Conservation (phyloP, 345 rosid genomes). For the Eucalyptus melliodora region DNA sequence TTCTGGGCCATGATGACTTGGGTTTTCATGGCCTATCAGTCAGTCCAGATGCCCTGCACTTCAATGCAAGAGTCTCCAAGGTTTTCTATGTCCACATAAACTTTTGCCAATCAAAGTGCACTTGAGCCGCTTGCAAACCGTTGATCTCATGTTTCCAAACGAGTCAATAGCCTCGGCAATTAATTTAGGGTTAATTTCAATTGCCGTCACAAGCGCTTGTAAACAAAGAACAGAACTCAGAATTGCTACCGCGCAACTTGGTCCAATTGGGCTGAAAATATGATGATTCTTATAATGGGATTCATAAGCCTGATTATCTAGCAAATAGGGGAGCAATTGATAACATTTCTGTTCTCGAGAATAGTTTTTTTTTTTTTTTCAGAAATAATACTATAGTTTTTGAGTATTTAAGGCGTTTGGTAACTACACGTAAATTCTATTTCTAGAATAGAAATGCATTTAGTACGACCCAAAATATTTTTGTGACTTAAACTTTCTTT, state of each 20-base stretch:
- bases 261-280: not conserved
- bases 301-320: not conserved
- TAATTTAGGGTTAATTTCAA: not conserved
- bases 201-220: not conserved
- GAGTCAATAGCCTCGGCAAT: not conserved
- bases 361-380: no score
- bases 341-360: rapidly evolving
- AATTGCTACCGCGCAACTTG: not conserved
- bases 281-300: not conserved
- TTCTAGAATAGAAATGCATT: rapidly evolving
- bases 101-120: not conserved
- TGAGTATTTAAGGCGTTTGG: rapidly evolving
- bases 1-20: not conserved
- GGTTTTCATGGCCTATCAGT: not conserved
- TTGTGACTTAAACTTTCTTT: no score
- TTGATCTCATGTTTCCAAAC: not conserved
- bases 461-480: no score
- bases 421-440: rapidly evolving
- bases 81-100: not conserved
- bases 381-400: rapidly evolving
- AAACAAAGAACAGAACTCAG: not conserved
- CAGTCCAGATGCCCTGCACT: not conserved
- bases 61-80: not conserved
- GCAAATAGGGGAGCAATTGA: not conserved
- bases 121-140: not conserved